phyloP scores from a whole-genome alignment of 768 basidiomycete genomes.

The Boletales sp. region DNA sequence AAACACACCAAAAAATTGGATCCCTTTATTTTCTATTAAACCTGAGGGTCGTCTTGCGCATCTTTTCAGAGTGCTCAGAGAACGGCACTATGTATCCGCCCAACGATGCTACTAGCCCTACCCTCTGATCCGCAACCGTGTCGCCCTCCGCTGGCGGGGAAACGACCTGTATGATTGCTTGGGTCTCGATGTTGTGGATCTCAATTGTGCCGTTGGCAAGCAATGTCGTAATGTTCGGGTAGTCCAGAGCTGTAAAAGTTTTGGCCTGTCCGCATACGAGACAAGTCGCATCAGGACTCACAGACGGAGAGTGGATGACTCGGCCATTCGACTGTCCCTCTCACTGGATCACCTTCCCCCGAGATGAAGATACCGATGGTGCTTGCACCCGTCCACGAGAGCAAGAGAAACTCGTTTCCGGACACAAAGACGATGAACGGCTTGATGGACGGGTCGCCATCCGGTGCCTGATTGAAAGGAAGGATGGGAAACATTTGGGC shows the following conservation, averaged over 20 bases:
- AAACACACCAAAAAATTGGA: slow-evolving; percentile 12
- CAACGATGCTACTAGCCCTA: slow-evolving; percentile 26
- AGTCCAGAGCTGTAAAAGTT: slow-evolving; percentile 60
- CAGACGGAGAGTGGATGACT: slow-evolving; percentile 73
- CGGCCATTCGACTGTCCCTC: slow-evolving; percentile 87
- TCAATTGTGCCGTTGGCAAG: slow-evolving; percentile 77
- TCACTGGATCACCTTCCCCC: slow-evolving; percentile 79
- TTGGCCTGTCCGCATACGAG: neutral
- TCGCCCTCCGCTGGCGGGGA: slow-evolving; percentile 39
- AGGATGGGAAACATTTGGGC: slow-evolving; percentile 69
- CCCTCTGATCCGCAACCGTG: slow-evolving; percentile 21
- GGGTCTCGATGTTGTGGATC: slow-evolving; percentile 77
- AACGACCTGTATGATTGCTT: slow-evolving; percentile 67
- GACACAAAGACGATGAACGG: slow-evolving; percentile 75
- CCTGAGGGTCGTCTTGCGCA: slow-evolving; percentile 32
- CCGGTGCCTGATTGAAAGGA: slow-evolving; percentile 70
- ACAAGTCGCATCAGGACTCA: slow-evolving; percentile 37
- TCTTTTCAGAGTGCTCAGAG: slow-evolving; percentile 36
- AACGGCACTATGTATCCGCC: slow-evolving; percentile 44
- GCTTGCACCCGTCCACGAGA: slow-evolving; percentile 78
- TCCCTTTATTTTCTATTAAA: slow-evolving; percentile 19
- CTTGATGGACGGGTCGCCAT: slow-evolving; percentile 41
- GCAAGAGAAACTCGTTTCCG: slow-evolving; percentile 78
- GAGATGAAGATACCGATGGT: slow-evolving; percentile 87
- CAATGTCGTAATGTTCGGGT: slow-evolving; percentile 75